Percentiles rank a stretch among this genome's conserved stretches.
Conservation (phyloP, 2,329 filamentous ascomycete genomes). For the Arachnopeziza araneosa region DNA sequence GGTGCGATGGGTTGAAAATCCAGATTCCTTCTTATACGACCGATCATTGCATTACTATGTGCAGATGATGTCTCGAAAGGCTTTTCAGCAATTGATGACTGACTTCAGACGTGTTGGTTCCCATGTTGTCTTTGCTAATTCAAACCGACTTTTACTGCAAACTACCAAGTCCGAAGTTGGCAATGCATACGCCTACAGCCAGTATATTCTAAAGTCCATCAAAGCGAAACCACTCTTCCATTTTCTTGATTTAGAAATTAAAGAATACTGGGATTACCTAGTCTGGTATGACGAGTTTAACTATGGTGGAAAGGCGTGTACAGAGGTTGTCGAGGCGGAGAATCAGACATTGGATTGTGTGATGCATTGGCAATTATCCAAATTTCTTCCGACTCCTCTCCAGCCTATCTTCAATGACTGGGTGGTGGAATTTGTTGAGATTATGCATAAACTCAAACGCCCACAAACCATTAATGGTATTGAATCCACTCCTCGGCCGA, state of each 20-base stretch:
- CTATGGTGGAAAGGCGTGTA: constrained; percentile 90
- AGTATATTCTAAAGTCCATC: constrained; percentile 97
- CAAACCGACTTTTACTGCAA: constrained; percentile 84
- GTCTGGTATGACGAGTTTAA: constrained; percentile 99
- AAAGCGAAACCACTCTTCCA: constrained; percentile 93
- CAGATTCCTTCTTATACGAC: constrained; percentile 92
- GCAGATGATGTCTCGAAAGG: constrained; percentile 97
- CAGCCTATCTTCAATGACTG: constrained; percentile 86
- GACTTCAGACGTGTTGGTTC: constrained; percentile 95
- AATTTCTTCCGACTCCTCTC: constrained; percentile 74
- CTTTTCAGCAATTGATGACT: constrained; percentile 92
- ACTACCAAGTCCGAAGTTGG: constrained; percentile 96
- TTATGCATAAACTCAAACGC: constrained; percentile 85
- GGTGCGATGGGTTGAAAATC: constrained; percentile 93
- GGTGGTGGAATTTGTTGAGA: constrained; percentile 89
- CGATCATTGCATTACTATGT: constrained; percentile 93
- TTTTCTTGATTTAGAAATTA: constrained; percentile 94
- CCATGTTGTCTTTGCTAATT: constrained; percentile 89
- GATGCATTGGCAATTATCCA: constrained; percentile 97
- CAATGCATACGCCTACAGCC: constrained; percentile 92
- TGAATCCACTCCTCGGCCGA: constrained; percentile 50
- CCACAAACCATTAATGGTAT: constrained; percentile 44
- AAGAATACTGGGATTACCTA: constrained; percentile 98
- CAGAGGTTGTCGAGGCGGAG: constrained; percentile 69
- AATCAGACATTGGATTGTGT: constrained; percentile 81